phyloP scores from a whole-genome alignment of 345 rosid genomes.

The Jatropha curcas region DNA sequence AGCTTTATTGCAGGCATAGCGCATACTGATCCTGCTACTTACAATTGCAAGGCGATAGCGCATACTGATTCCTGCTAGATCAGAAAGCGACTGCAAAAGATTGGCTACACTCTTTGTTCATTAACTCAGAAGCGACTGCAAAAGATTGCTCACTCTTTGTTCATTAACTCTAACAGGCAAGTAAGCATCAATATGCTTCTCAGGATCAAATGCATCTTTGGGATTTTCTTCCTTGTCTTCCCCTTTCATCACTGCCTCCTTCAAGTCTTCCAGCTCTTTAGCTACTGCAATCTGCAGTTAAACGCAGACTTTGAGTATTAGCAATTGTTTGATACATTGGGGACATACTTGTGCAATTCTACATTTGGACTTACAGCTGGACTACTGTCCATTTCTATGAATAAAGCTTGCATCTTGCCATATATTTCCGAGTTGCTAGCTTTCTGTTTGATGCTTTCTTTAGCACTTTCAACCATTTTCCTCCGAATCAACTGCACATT shows the following conservation, averaged over 20 bases:
- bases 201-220: conserved; percentile 57
- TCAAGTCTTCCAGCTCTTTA: conserved; percentile 65
- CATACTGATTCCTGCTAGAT: too few species aligned
- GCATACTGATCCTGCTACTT: too few species aligned
- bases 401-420: conserved; percentile 67
- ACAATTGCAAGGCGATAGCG: too few species aligned
- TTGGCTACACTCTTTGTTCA: too few species aligned
- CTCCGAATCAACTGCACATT: conserved; percentile 51
- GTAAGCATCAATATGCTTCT: conserved; percentile 75
- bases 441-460: conserved; percentile 61
- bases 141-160: conserved; percentile 75
- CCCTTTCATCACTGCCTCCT: conserved; percentile 62
- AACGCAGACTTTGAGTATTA: background rate
- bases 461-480: conserved; percentile 74
- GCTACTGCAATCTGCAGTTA: conserved; percentile 38
- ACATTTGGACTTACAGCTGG: conserved; percentile 46
- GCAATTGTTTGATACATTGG: background rate
- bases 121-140: conserved; percentile 73
- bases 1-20: conserved; percentile 72
- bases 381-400: conserved; percentile 58
- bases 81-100: too few species aligned
- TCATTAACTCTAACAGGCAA: conserved; percentile 85
- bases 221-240: conserved; percentile 31
- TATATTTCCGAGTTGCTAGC: conserved; percentile 63
- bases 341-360: too few species aligned